phyloP scores from a whole-genome alignment of 2,329 filamentous ascomycete species.

The Colletotrichum spaethianum region DNA sequence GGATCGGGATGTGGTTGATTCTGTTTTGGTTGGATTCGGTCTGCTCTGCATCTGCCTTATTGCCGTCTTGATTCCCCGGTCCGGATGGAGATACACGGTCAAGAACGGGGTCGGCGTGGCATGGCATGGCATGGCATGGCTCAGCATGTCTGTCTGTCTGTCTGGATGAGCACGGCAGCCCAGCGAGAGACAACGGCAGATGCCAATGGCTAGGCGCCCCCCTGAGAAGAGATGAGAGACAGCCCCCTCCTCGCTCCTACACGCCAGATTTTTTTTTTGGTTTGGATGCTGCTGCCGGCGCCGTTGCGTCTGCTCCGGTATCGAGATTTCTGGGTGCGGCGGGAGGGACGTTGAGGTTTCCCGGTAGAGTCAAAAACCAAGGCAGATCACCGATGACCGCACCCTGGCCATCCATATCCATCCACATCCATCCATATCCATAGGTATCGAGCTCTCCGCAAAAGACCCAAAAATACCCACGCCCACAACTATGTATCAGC shows the following conservation, averaged over 20 bases:
- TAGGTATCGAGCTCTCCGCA: not conserved
- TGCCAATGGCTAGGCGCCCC: not conserved
- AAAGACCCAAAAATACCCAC: constrained; percentile 1
- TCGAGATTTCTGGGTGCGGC: constrained; percentile 18
- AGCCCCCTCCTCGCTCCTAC: not conserved
- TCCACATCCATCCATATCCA: not conserved
- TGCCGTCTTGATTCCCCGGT: constrained; percentile 2
- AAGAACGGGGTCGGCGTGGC: not conserved
- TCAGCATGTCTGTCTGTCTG: not conserved
- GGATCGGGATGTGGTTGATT: not conserved
- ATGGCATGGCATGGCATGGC: not conserved
- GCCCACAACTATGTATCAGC: not conserved
- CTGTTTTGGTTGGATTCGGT: not conserved
- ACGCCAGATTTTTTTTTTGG: not conserved
- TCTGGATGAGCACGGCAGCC: constrained; percentile 13
- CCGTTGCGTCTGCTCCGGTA: constrained; percentile 25
- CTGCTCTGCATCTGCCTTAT: not conserved
- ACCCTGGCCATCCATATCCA: constrained; percentile 15
- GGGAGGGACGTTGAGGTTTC: constrained; percentile 36
- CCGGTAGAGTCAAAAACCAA: constrained; percentile 23
- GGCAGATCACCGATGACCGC: constrained; percentile 26
- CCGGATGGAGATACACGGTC: not conserved
- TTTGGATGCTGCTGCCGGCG: constrained; percentile 18
- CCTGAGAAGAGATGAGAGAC: constrained; percentile 1
- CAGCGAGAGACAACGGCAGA: constrained; percentile 1